A percentile compares a stretch with the other conserved stretches of the same genome.
Conservation (phyloP, 192 early-diverging fungal genomes). For the Cladochytrium replicatum region DNA sequence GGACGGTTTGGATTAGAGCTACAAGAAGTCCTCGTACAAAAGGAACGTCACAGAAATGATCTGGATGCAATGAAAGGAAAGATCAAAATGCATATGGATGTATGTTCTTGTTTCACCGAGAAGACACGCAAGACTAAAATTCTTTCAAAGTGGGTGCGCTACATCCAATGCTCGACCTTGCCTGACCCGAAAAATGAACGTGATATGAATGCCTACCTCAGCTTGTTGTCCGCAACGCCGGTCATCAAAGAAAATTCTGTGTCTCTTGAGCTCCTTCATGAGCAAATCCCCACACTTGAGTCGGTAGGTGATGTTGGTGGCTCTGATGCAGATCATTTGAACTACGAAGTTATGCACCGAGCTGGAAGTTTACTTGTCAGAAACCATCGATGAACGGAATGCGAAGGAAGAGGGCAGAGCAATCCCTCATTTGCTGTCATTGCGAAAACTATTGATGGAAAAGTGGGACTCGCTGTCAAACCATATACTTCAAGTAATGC, state of each 20-base stretch:
- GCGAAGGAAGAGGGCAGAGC: conserved; percentile 3
- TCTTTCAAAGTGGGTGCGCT: conserved; percentile 27
- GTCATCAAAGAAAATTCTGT: conserved; percentile 22
- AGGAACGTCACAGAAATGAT: not conserved
- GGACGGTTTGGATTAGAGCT: conserved; percentile 26
- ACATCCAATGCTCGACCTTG: conserved; percentile 35
- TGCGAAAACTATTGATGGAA: conserved; percentile 23
- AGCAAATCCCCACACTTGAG: conserved; percentile 25
- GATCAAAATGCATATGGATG: conserved; percentile 1
- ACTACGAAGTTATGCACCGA: not conserved
- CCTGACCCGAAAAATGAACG: conserved; percentile 35
- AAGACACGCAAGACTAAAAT: not conserved
- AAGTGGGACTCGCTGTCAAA: conserved; percentile 34
- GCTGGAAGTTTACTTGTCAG: conserved; percentile 6
- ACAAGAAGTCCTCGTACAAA: too few relatives aligned
- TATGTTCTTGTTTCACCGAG: conserved; percentile 1
- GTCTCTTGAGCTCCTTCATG: conserved; percentile 20
- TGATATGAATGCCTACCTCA: conserved; percentile 38
- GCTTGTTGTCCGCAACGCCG: conserved; percentile 26
- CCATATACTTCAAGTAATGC: conserved; percentile 33
- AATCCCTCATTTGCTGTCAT: conserved; percentile 11
- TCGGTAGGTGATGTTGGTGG: conserved; percentile 9
- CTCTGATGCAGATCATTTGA: not conserved
- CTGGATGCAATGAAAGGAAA: not conserved
- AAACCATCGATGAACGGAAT: conserved; percentile 16